phyloP scores from a whole-genome alignment of 495 filamentous ascomycete species.

The Hyaloscypha finlandica region DNA sequence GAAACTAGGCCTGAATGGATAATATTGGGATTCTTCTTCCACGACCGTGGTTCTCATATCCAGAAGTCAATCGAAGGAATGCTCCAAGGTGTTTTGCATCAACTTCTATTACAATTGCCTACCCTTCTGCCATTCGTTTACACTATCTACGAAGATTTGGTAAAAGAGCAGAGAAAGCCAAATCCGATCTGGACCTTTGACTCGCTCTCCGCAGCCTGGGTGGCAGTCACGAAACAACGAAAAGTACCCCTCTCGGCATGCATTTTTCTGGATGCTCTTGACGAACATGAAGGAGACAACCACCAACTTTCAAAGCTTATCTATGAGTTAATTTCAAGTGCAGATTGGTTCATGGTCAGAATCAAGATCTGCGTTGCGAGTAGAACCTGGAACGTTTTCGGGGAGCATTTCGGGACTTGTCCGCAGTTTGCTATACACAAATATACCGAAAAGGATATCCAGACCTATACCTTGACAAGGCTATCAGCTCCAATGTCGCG shows the following conservation, averaged over 20 bases:
- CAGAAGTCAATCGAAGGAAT: constrained; percentile 7
- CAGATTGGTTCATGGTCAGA: background rate
- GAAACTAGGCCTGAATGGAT: background rate
- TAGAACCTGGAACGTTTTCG: constrained; percentile 8
- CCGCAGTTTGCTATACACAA: constrained; percentile 35
- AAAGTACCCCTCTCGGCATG: background rate
- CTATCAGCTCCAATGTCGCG: no score
- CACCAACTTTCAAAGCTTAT: background rate
- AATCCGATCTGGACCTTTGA: background rate
- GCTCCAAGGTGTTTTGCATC: background rate
- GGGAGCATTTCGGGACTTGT: constrained; percentile 11
- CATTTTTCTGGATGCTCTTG: constrained; percentile 6
- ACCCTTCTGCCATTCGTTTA: background rate
- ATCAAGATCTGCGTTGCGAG: constrained; percentile 14
- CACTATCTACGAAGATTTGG: background rate
- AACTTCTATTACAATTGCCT: background rate
- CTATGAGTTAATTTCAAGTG: background rate
- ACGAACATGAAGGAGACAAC: constrained; percentile 5
- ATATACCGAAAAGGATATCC: constrained; percentile 38
- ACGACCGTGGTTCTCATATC: background rate
- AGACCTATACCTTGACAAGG: background rate
- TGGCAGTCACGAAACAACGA: background rate
- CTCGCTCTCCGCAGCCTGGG: background rate
- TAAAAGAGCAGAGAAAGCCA: background rate
- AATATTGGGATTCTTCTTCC: background rate